phyloP scores from a whole-genome alignment of 2,329 filamentous ascomycete species.

The Aspergillus novofumigatus region DNA sequence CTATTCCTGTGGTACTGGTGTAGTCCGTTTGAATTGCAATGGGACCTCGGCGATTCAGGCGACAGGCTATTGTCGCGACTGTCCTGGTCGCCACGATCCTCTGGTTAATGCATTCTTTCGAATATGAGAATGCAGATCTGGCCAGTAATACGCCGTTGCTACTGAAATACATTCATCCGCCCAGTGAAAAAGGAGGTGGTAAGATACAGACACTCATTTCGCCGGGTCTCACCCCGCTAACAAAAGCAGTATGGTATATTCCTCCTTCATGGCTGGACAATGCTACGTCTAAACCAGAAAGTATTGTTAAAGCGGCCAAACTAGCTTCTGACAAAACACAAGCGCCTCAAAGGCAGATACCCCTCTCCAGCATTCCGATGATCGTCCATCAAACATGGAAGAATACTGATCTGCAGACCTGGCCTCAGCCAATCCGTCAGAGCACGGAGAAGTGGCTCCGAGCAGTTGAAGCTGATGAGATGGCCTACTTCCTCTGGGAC shows the following conservation, averaged over 20 bases:
- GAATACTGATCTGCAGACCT: constrained; percentile 21
- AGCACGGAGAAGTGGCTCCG: constrained; percentile 28
- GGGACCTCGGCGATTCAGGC: not conserved
- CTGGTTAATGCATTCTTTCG: not conserved
- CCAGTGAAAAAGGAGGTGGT: not conserved
- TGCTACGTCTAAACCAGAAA: not conserved
- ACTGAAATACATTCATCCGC: not conserved
- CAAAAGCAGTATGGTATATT: constrained; percentile 9
- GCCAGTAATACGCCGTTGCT: not conserved
- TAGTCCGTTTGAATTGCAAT: not conserved
- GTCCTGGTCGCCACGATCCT: not conserved
- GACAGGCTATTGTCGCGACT: not conserved
- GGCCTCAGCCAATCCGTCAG: constrained; percentile 19
- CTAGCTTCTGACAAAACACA: constrained; percentile 18
- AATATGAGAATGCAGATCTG: not conserved
- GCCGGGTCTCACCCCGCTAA: not conserved
- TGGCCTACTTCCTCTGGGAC: constrained; percentile 35
- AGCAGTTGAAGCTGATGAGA: constrained; percentile 16
- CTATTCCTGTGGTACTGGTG: no score
- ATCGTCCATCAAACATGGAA: constrained; percentile 35
- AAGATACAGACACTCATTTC: not conserved
- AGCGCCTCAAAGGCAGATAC: constrained; percentile 12
- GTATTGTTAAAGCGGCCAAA: constrained; percentile 25
- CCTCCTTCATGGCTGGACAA: constrained; percentile 4
- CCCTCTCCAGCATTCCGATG: constrained; percentile 25